Base-by-base conservation (phyloP, 2,329 filamentous ascomycete species). In the Cordyceps sp. region DNA sequence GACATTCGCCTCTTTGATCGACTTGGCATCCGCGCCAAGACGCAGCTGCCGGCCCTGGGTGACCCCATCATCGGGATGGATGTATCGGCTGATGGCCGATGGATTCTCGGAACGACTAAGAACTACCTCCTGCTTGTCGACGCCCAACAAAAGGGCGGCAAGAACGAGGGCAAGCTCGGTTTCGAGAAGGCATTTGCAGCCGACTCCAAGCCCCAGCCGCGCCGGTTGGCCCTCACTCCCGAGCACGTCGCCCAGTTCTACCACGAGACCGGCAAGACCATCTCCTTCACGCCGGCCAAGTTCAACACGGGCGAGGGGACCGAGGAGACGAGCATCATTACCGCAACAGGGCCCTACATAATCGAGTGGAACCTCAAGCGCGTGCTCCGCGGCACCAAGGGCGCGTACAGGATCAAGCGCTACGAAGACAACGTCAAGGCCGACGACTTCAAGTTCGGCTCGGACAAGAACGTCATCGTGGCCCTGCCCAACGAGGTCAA, bases 391-490 rank as follows among this genome's bases (percentile, higher is more conserved):
- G 83, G 82, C 32, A 70, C 69, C 41, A 90, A 86, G 55, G 80
- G 90, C 37, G 79, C 88, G 0, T 98, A 98, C 60, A 81, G 77
- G 44, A 96, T 98, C 66, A 94, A 96, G 66, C 78, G 90, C 13
- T 98, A 98, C 51, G 69, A 74, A 1, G 90, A 98, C 47, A 80
- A 93, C 40, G 85, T 98, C 49, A 94, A 92, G 65, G 90, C 90
- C 4, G 90, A 98, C 53, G 93, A 98, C 53, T 98, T 98, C 73
- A 85, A 90, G 47, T 98, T 85, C 48, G 88, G 88, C 29, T 86
- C 78, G 5, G 90, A 98, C 55, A 93, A 93, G 70, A 94, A 94
- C 47, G 84, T 98, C 45, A 93, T 98, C 47, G 88, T 98, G 23
- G 90, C 90, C 1, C 62, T 98, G 40, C 86, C 90, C 3, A 93